These are phyloP conservation scores for Cutaneotrichosporon sp. DNA, from an alignment of 1,284 basidiomycete genomes.

Conservation along the genomic window DNA sequence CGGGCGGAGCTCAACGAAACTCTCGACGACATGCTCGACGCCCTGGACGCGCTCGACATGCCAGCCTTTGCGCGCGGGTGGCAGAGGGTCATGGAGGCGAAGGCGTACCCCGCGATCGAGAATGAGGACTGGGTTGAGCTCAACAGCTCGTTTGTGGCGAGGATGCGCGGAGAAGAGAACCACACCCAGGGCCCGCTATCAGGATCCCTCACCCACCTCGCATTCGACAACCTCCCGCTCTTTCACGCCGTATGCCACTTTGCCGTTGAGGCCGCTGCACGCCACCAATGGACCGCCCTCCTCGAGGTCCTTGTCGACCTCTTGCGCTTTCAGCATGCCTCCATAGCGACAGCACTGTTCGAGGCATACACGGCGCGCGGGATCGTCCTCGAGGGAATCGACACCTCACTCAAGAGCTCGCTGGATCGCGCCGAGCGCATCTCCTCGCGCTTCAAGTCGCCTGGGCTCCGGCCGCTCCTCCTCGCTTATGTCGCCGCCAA, in stretches of 20 bases:
- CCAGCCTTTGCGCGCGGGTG: not conserved
- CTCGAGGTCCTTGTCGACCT: slow-evolving; percentile 27
- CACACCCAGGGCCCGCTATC: not conserved
- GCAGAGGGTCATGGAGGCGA: not conserved
- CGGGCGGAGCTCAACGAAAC: not conserved
- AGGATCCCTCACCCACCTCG: not conserved
- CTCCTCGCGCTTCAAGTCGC: slow-evolving; percentile 26
- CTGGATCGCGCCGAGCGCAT: slow-evolving; percentile 27
- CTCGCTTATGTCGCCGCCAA: slow-evolving; percentile 29
- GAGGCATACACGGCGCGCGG: slow-evolving; percentile 22
- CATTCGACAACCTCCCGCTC: not conserved
- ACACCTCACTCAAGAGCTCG: slow-evolving; percentile 18
- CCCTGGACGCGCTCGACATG: not conserved
- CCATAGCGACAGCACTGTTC: slow-evolving; percentile 16
- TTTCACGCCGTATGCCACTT: not conserved
- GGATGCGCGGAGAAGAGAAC: not conserved
- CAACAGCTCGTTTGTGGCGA: not conserved
- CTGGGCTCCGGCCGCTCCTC: slow-evolving; percentile 25
- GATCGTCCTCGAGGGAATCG: slow-evolving; percentile 26
- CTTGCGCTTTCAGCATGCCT: slow-evolving; percentile 24
- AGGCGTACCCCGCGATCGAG: not conserved
- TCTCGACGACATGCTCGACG: not conserved
- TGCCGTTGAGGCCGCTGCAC: slow-evolving; percentile 29
- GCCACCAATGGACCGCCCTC: slow-evolving; percentile 28
- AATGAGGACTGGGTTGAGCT: not conserved